phyloP scores from a whole-genome alignment of 805 yeast species.

The Suhomyces sp. region DNA sequence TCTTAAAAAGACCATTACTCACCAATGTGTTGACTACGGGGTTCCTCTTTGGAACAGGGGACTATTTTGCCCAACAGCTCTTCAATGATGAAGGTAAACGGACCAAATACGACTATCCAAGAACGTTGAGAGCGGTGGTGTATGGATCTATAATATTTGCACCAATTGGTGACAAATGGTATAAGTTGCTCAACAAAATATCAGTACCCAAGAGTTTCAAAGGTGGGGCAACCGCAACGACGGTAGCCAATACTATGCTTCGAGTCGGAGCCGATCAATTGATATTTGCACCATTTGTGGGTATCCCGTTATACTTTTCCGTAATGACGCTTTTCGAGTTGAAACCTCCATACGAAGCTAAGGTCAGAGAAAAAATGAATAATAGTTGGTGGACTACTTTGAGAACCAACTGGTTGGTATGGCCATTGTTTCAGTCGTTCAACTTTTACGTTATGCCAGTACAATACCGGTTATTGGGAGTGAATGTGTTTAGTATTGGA shows the following conservation, averaged over 20 bases:
- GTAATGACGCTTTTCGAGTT: slow-evolving; percentile 66
- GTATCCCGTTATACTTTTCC: slow-evolving; percentile 69
- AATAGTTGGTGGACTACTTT: slow-evolving; percentile 67
- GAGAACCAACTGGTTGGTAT: slow-evolving; percentile 74
- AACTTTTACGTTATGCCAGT: slow-evolving; percentile 79
- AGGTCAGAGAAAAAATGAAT: slow-evolving; percentile 43
- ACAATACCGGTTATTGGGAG: slow-evolving; percentile 63
- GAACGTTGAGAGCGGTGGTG: slow-evolving; percentile 62
- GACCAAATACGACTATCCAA: slow-evolving; percentile 44
- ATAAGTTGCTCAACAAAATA: slow-evolving; percentile 40
- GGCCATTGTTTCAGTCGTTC: slow-evolving; percentile 84
- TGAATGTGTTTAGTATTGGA: slow-evolving; percentile 67
- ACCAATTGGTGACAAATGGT: slow-evolving; percentile 75
- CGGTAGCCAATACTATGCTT: slow-evolving; percentile 17
- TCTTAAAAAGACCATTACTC: slow-evolving; percentile 37
- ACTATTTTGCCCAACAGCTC: slow-evolving; percentile 63
- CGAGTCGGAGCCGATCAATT: slow-evolving; percentile 72
- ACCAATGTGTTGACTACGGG: slow-evolving; percentile 52
- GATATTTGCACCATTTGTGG: slow-evolving; percentile 70
- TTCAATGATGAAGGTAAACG: slow-evolving; percentile 20
- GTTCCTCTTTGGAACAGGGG: slow-evolving; percentile 72
- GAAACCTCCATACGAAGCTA: slow-evolving; percentile 36
- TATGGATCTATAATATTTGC: slow-evolving; percentile 78
- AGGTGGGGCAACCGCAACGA: slow-evolving; percentile 1
- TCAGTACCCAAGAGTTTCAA: too few species aligned